Evolutionary conservation across 2,329 filamentous ascomycete genomes (phyloP), one percentile per base, ranked within the genome.

Genomic region (Colletotrichum kahawae): DNA sequence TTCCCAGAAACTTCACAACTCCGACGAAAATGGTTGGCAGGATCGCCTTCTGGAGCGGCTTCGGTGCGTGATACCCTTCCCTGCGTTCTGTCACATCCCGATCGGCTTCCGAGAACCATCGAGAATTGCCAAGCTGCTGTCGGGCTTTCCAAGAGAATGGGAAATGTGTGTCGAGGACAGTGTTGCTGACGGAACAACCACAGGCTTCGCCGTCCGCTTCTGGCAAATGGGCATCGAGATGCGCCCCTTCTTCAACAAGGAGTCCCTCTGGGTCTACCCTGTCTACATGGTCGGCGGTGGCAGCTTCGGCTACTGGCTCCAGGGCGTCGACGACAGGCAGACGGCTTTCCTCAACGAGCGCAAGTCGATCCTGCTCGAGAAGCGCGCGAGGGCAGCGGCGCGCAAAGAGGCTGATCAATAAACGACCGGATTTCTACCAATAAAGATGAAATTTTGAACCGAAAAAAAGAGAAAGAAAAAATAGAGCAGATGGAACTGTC

Each of bases 161-260:
- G 14, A 18, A 57, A 43, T 12, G 27, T 4, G 27, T 34, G 0
- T 62, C 10, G 18, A 51, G 14, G 14, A 63, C 12, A 16, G 31
- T 51, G 67, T 81, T 84, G 77, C 81, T 73, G 65, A 51, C 31
- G 33, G 6, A n/a, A 14, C 13, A n/a, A 57, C 10, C 29, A 74
- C 80, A 99, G 97, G 97, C 89, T 87, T 98, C 81, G 95, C 94
- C 83, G 94, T 96, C 83, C 95, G 96, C 81, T 91, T 97, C 86
- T 98, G 96, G 95, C 97, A 98, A 87, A 93, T 99, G 84, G 97
- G 96, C 82, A 97, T 99, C 84, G 95, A 99, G 89, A 98, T 98
- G 95, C 95, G 96, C 77, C 97, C 96, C 67, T 93, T 98, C 85
- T 95, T 98, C 90, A 93, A 94, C 87, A 92, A 90, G 82, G 90